A percentile compares a stretch with the other conserved stretches of the same genome.
These are phyloP conservation scores for Hyaloperonospora brassicae DNA, from an alignment of 352 stramenopile genomes.

Conservation along the genomic window DNA sequence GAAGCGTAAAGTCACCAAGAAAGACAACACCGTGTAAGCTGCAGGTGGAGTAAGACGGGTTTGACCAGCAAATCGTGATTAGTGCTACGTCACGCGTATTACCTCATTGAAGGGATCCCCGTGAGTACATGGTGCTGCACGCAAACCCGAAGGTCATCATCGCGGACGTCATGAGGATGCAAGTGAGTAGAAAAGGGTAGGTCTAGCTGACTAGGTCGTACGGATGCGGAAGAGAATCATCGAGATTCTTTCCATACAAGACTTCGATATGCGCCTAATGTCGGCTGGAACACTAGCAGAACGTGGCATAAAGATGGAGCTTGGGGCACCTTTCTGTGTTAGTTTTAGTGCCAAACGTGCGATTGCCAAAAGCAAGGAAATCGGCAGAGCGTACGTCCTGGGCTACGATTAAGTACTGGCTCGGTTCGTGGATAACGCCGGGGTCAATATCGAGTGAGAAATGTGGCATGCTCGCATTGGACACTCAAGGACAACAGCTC, in stretches of 20 bases:
- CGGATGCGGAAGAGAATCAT: background rate
- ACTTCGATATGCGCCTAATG: background rate
- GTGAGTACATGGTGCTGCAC: background rate
- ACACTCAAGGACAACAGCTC: no score
- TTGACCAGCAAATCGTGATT: background rate
- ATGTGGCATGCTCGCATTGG: no score
- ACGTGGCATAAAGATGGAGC: background rate
- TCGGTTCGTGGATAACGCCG: background rate
- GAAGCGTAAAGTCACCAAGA: background rate
- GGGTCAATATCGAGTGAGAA: background rate
- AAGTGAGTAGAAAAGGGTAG: background rate
- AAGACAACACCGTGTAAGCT: no score
- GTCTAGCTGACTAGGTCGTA: background rate
- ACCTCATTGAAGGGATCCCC: background rate
- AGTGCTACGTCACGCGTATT: background rate
- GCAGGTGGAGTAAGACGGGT: background rate
- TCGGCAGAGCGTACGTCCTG: background rate
- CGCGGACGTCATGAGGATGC: no score
- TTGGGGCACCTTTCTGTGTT: background rate
- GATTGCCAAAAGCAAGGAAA: background rate
- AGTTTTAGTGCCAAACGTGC: background rate
- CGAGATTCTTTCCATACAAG: background rate
- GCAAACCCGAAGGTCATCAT: background rate
- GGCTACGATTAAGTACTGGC: background rate
- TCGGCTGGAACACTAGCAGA: background rate